Percentiles rank a stretch among this genome's conserved stretches.
phyloP scores from a whole-genome alignment of 768 basidiomycete species.

The Flagelloscypha sp. region DNA sequence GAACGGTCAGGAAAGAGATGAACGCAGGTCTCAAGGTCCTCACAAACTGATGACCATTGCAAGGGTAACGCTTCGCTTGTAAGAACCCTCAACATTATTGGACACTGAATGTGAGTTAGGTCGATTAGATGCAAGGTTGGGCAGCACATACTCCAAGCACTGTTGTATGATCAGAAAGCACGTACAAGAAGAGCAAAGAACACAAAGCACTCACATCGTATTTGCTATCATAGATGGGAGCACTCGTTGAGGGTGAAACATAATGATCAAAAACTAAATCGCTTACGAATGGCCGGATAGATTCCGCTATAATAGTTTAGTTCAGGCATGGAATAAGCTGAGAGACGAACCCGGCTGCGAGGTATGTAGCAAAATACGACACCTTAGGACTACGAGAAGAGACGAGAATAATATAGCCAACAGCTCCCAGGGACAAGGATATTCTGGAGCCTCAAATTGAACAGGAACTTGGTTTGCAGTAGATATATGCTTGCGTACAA shows the following conservation, averaged over 20 bases:
- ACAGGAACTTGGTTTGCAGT: not conserved
- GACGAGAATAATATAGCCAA: constrained; percentile 67
- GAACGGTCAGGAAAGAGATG: too few relatives aligned
- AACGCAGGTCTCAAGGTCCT: constrained; percentile 16
- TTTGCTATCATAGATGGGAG: constrained; percentile 42
- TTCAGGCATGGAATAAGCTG: not conserved
- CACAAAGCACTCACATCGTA: constrained; percentile 34
- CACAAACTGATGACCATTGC: constrained; percentile 64
- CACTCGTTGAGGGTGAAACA: too few relatives aligned
- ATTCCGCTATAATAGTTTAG: constrained; percentile 42
- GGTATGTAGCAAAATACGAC: constrained; percentile 65
- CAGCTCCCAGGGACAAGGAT: constrained; percentile 32
- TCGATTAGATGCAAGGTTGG: too few relatives aligned
- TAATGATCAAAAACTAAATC: too few relatives aligned
- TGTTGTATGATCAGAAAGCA: constrained; percentile 10
- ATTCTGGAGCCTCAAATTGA: constrained; percentile 16
- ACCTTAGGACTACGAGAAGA: constrained; percentile 51
- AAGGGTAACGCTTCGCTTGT: constrained; percentile 65
- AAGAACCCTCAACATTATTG: constrained; percentile 68
- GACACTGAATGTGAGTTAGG: too few relatives aligned
- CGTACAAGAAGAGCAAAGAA: not conserved
- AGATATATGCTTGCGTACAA: constrained; percentile 35
- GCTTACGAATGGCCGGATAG: constrained; percentile 64
- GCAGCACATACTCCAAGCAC: too few relatives aligned
- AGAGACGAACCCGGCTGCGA: constrained; percentile 55